phyloP scores from a whole-genome alignment of 768 basidiomycete genomes.

The Serpula lacrymans region DNA sequence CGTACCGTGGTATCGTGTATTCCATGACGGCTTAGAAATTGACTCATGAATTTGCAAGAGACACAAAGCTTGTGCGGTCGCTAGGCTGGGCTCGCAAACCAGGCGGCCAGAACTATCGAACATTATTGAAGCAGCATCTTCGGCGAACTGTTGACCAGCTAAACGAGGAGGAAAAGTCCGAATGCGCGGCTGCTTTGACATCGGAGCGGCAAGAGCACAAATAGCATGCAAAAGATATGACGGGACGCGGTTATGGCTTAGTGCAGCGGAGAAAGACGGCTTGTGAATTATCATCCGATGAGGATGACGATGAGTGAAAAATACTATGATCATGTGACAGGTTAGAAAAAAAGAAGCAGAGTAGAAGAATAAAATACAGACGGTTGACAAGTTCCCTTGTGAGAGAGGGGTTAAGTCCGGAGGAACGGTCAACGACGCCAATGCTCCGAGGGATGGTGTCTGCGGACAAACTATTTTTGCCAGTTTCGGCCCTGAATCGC shows the following conservation, averaged over 20 bases:
- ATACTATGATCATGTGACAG: conserved; percentile 44
- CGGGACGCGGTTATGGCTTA: conserved; percentile 67
- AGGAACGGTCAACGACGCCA: conserved; percentile 37
- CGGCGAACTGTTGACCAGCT: conserved; percentile 50
- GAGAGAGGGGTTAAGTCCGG: conserved; percentile 56
- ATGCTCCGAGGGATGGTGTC: conserved; percentile 29
- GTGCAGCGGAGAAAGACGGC: conserved; percentile 65
- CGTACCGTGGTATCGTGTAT: conserved; percentile 28
- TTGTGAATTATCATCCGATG: conserved; percentile 75
- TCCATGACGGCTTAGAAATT: conserved; percentile 34
- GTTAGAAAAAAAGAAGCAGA: conserved; percentile 3
- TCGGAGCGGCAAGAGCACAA: conserved; percentile 75
- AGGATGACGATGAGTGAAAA: conserved; percentile 81
- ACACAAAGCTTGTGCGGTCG: conserved; percentile 73
- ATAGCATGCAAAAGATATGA: conserved; percentile 68
- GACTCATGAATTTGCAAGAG: conserved; percentile 69
- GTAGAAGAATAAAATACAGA: conserved; percentile 34
- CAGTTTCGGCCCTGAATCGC: conserved; percentile 45
- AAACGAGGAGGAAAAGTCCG: conserved; percentile 52
- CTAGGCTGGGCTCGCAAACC: conserved; percentile 58
- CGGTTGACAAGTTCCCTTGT: conserved; percentile 74
- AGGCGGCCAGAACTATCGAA: conserved; percentile 67
- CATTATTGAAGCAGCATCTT: conserved; percentile 65
- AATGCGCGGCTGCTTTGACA: conserved; percentile 63
- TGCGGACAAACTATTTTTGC: conserved; percentile 35